These are phyloP conservation scores for Xanthoconium stramineum DNA, from an alignment of 768 basidiomycete genomes.

Conservation along the genomic window DNA sequence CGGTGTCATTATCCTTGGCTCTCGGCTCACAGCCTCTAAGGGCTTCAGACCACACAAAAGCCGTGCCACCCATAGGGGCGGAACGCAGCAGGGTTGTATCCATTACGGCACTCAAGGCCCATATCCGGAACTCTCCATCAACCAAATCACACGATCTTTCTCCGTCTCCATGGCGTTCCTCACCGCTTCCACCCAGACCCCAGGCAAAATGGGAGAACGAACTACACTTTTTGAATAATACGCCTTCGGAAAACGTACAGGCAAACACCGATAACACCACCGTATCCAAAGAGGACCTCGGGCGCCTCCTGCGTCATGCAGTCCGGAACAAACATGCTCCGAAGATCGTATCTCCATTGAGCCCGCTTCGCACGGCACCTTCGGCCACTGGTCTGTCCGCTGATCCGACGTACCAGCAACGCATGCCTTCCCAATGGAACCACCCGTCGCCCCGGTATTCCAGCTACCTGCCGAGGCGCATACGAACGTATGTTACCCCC, in stretches of 20 bases:
- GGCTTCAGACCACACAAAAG: constrained; percentile 20
- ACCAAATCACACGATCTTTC: background rate
- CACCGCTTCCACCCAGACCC: constrained; percentile 3
- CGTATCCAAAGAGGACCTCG: constrained; percentile 19
- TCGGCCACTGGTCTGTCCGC: constrained; percentile 11
- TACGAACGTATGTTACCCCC: constrained; percentile 26
- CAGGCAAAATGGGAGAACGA: constrained; percentile 5
- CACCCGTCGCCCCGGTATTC: constrained; percentile 22
- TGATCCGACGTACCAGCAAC: constrained; percentile 16
- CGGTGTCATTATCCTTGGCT: constrained; percentile 23
- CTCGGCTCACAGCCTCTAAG: constrained; percentile 26
- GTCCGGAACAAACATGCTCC: constrained; percentile 25
- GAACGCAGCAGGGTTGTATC: constrained; percentile 27
- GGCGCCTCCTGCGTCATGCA: constrained; percentile 25
- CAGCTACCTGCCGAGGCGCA: constrained; percentile 12
- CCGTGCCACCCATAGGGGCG: constrained; percentile 28
- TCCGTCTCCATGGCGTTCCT: constrained; percentile 7
- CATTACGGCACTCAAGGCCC: constrained; percentile 12
- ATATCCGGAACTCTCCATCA: background rate
- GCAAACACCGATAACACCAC: background rate
- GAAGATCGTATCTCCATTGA: constrained; percentile 30
- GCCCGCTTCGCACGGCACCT: constrained; percentile 25
- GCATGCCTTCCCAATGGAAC: constrained; percentile 23
- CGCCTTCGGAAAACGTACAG: background rate
- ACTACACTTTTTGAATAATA: background rate